Evolutionary conservation across 768 basidiomycete genomes (phyloP).

Genomic region (Cyathus striatus): DNA sequence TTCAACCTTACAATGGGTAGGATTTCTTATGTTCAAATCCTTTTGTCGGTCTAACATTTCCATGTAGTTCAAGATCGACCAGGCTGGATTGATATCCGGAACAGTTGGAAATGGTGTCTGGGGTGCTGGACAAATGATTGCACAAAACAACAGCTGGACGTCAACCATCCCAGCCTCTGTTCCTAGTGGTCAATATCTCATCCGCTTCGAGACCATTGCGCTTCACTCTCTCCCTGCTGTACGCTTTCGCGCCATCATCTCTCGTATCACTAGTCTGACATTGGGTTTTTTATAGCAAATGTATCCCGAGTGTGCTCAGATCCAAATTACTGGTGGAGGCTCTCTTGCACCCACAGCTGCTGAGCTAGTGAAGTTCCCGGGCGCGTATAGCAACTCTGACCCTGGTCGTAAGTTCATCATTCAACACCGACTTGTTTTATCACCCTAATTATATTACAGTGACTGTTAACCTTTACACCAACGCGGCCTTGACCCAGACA

Average conservation of each 20-base stretch:
- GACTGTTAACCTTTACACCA: constrained; percentile 33
- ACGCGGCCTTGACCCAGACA: constrained; percentile 31
- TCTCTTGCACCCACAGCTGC: constrained; percentile 28
- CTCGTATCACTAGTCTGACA: background rate
- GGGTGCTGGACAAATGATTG: constrained; percentile 40
- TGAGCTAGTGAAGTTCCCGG: constrained; percentile 46
- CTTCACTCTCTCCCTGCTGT: constrained; percentile 49
- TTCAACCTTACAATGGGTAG: constrained; percentile 34
- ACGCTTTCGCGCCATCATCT: constrained; percentile 10
- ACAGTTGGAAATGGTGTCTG: constrained; percentile 33
- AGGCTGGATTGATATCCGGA: constrained; percentile 39
- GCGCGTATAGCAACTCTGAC: constrained; percentile 36
- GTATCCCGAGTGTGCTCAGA: constrained; percentile 58
- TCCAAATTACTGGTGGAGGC: constrained; percentile 37
- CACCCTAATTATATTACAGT: constrained; percentile 22
- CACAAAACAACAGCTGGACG: constrained; percentile 39
- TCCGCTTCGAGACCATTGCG: constrained; percentile 46
- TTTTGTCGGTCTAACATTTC: background rate
- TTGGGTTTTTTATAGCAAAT: constrained; percentile 42
- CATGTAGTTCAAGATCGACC: constrained; percentile 39
- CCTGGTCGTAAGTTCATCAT: constrained; percentile 29
- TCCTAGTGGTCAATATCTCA: constrained; percentile 38
- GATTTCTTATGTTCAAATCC: background rate
- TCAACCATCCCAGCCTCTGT: constrained; percentile 38
- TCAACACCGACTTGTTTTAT: background rate